Evolutionary conservation across 192 early-diverging fungal species (phyloP).

Genomic region (Coemansia umbellata): DNA sequence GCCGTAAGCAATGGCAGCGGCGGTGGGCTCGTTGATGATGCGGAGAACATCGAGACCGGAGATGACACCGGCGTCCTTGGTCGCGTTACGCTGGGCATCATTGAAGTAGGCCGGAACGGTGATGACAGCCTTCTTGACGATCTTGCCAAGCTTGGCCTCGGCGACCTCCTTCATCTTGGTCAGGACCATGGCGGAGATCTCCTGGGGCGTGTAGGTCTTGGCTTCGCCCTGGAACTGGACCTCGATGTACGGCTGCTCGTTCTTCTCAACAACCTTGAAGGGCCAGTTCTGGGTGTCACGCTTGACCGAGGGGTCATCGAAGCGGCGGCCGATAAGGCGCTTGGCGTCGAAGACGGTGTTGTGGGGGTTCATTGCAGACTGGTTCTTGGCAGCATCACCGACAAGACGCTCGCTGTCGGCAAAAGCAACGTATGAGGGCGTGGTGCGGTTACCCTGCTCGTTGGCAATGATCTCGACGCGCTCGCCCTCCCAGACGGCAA

Average conservation of each 20-base stretch:
- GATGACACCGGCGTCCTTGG: constrained; percentile 88
- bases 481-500: constrained; percentile 65
- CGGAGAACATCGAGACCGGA: constrained; percentile 81
- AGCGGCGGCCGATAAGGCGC: constrained; percentile 86
- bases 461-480: constrained; percentile 76
- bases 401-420: constrained; percentile 74
- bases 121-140: constrained; percentile 67
- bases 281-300: constrained; percentile 80
- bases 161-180: constrained; percentile 78
- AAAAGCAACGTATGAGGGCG: constrained; percentile 85
- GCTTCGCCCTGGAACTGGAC: constrained; percentile 79
- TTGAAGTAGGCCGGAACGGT: constrained; percentile 85
- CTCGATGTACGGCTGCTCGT: constrained; percentile 70
- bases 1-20: constrained; percentile 83
- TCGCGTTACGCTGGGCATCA: constrained; percentile 87
- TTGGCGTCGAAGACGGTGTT: constrained; percentile 91
- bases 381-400: constrained; percentile 89
- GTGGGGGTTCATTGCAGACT: constrained; percentile 85
- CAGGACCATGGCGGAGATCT: constrained; percentile 74
- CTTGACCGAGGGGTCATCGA: constrained; percentile 80
- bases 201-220: constrained; percentile 78
- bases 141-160: constrained; percentile 72
- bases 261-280: constrained; percentile 70
- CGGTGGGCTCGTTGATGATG: constrained; percentile 91
- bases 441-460: constrained; percentile 88